A percentile compares a stretch with the other conserved stretches of the same genome.
Conservation (phyloP, 768 basidiomycete species). For the Tylopilus subfusipes region DNA sequence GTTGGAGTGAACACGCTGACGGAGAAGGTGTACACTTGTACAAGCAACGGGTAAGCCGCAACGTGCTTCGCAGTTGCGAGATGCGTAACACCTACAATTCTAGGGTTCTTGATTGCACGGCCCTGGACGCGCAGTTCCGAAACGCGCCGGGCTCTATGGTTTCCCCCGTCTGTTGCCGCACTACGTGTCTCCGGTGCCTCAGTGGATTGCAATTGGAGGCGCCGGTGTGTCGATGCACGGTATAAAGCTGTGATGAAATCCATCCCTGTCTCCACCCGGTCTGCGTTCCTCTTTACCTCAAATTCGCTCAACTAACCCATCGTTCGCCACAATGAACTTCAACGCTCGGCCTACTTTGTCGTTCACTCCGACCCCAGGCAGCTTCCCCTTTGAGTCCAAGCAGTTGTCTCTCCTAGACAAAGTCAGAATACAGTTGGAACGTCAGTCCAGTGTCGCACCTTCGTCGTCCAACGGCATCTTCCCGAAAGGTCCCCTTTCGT, state of each 20-base stretch:
- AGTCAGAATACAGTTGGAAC: constrained; percentile 32
- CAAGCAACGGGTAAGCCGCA: constrained; percentile 2
- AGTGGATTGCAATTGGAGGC: constrained; percentile 2
- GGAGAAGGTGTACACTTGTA: constrained; percentile 7
- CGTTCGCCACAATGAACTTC: constrained; percentile 19
- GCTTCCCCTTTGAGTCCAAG: constrained; percentile 40
- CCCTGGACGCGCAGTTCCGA: constrained; percentile 18
- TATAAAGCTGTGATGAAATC: constrained; percentile 20
- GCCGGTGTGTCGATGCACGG: constrained; percentile 2
- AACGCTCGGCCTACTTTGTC: constrained; percentile 30
- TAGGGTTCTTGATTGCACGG: constrained; percentile 17
- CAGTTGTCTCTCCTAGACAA: constrained; percentile 32
- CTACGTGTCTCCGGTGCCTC: constrained; percentile 3
- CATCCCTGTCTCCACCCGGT: neutral
- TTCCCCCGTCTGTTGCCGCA: constrained; percentile 13
- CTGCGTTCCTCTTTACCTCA: neutral
- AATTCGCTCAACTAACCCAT: neutral
- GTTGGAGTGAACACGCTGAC: constrained; percentile 2
- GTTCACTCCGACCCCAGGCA: constrained; percentile 33
- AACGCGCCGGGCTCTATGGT: constrained; percentile 9
- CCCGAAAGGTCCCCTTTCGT: constrained; percentile 35
- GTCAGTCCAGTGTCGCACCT: constrained; percentile 27
- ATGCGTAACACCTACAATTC: constrained; percentile 10
- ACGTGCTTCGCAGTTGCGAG: constrained; percentile 14
- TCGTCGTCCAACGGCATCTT: constrained; percentile 42